phyloP scores from a whole-genome alignment of 2,329 filamentous ascomycete species.

The Coccinonectria pachysandricola region DNA sequence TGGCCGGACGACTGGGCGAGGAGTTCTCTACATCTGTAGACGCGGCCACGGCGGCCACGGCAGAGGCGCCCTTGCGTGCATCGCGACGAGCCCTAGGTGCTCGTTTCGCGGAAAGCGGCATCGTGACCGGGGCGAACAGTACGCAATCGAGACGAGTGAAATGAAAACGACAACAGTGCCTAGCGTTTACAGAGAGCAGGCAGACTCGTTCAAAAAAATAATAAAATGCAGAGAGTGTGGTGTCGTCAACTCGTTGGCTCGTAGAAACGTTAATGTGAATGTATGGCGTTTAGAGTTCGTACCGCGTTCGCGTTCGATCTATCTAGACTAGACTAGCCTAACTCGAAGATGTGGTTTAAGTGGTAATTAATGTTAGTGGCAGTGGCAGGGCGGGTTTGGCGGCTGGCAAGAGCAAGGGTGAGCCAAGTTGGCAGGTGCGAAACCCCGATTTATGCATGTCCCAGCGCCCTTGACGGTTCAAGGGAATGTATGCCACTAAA shows the following conservation, averaged over 20 bases:
- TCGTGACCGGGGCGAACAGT: constrained; percentile 12
- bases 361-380: constrained; percentile 20
- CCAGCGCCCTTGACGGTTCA: no score
- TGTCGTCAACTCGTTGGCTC: constrained; percentile 2
- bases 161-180: no score
- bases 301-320: constrained; percentile 24
- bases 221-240: constrained; percentile 15
- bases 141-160: no score
- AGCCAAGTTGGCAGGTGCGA: no score
- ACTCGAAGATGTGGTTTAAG: no score
- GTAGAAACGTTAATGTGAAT: constrained; percentile 8
- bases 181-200: background rate
- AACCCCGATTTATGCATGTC: constrained; percentile 16
- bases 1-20: constrained; percentile 51
- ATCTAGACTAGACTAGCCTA: no score
- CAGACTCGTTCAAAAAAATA: background rate
- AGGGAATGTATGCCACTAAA: no score
- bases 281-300: constrained; percentile 19
- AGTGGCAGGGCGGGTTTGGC: constrained; percentile 8
- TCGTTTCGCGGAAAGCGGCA: constrained; percentile 30
- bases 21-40: constrained; percentile 37
- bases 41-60: no score
- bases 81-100: constrained; percentile 29
- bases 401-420: constrained; percentile 10
- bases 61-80: constrained; percentile 26